Evolutionary conservation across 1,284 basidiomycete genomes (phyloP).

Genomic region (Anthracocystis walkeri): DNA sequence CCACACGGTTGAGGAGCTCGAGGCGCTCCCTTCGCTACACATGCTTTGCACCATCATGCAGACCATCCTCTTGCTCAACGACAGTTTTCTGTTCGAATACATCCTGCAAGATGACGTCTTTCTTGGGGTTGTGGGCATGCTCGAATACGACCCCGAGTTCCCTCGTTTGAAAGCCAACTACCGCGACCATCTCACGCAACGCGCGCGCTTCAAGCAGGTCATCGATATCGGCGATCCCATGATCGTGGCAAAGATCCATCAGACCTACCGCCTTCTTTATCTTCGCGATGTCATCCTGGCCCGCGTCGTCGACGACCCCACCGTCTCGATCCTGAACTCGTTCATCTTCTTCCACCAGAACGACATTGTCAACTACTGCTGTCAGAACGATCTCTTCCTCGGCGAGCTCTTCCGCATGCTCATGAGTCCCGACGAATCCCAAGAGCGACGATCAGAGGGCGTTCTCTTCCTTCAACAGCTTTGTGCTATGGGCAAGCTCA

Average conservation of each 20-base stretch:
- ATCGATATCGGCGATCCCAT: slow-evolving; percentile 64
- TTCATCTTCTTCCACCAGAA: slow-evolving; percentile 99
- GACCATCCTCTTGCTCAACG: slow-evolving; percentile 93
- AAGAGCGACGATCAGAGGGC: slow-evolving; percentile 58
- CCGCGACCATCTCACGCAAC: slow-evolving; percentile 86
- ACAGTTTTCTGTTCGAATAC: slow-evolving; percentile 93
- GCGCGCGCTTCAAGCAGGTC: slow-evolving; percentile 77
- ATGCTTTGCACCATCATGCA: slow-evolving; percentile 92
- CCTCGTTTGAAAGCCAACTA: slow-evolving; percentile 95
- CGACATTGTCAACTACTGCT: slow-evolving; percentile 92
- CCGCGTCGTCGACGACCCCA: slow-evolving; percentile 91
- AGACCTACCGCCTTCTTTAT: slow-evolving; percentile 95
- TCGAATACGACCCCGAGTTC: slow-evolving; percentile 99
- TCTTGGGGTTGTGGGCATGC: slow-evolving; percentile 90
- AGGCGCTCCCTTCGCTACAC: slow-evolving; percentile 88
- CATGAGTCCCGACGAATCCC: slow-evolving; percentile 23
- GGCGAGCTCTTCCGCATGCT: slow-evolving; percentile 79
- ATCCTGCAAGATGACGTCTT: slow-evolving; percentile 94
- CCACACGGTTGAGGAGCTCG: slow-evolving; percentile 88
- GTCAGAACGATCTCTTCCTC: slow-evolving; percentile 81
- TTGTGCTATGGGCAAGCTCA: slow-evolving; percentile 94
- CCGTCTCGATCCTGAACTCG: slow-evolving; percentile 95
- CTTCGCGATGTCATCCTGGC: slow-evolving; percentile 98
- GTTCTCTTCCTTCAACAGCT: slow-evolving; percentile 87
- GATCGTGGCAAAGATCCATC: slow-evolving; percentile 79